These are phyloP conservation scores for Hymenoscyphus occultus DNA, from an alignment of 2,329 filamentous ascomycete species.

Conservation along the genomic window DNA sequence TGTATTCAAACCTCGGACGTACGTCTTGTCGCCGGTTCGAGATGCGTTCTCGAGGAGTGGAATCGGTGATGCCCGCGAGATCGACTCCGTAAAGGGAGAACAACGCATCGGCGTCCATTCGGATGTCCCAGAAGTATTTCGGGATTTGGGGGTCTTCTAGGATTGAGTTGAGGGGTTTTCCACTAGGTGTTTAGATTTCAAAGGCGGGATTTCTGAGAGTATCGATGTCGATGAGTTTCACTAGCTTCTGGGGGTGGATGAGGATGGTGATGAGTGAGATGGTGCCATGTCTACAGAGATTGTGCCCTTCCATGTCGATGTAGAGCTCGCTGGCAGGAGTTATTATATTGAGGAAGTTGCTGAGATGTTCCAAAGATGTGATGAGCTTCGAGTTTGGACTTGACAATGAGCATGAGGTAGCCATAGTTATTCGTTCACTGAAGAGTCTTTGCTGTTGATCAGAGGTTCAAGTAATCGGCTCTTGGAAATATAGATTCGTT, in stretches of 20 bases:
- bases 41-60: neutral
- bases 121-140: neutral
- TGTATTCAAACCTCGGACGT: neutral
- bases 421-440: no score
- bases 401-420: no score
- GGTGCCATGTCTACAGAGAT: neutral
- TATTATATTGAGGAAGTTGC: no score
- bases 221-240: neutral
- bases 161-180: neutral
- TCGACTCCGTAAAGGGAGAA: neutral
- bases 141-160: neutral
- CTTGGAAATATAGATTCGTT: no score
- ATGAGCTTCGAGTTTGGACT: no score
- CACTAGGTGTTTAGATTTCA: no score
- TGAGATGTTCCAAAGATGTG: no score
- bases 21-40: neutral
- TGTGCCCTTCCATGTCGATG: neutral
- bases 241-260: neutral
- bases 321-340: neutral
- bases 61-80: neutral
- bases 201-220: neutral
- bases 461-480: no score
- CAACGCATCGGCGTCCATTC: neutral
- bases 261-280: neutral
- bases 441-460: no score